Base-by-base conservation (phyloP, 176 grass and related monocot genomes). In the Guadua angustifolia region DNA sequence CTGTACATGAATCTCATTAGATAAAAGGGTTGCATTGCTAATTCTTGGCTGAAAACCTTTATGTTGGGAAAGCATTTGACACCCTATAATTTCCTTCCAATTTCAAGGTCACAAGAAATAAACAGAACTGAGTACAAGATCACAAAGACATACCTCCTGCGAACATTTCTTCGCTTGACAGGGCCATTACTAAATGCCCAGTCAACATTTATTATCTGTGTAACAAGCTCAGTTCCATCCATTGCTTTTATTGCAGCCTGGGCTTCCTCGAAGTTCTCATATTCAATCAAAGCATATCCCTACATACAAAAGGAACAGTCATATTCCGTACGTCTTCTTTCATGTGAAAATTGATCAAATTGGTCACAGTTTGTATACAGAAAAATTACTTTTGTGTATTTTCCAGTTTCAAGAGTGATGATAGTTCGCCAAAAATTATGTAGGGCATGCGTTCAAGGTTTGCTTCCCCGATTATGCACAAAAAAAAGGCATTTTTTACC, bases 111-210 rank as follows among this genome's bases (percentile, higher is more conserved):
- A 62, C 16, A 29, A 17, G 39, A 63, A 26, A 63, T 32, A 63
- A 47, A 40, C 18, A 21, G 5, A 46, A 79, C 6, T 39, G 1
- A 51, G 26, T 51, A 33, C 4, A 64, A 21, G 26, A 36, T 38
- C 11, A 38, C 16, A 55, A 66, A 52, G 19, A 14, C 64, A 63
- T 64, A 86, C 84, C 84, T 86, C 57, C 62, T 82, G n/a, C 71
- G 72, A 39, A 44, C 50, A 87, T 69, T 87, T 77, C 79, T 82
- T 24, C 64, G 63, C 53, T 88, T 88, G 53, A 33, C 52, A 51
- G 86, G 86, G 32, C 86, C 86, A 69, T 59, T 82, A 70, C 62
- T 88, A 88, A 88, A 88, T 50, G 86, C 86, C 86, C 86, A 88
- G 22, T 88, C 86, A 88, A 88, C 86, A 82, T 77, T 69, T 70